These are phyloP conservation scores for Oryza officinalis DNA, from an alignment of 176 grass and related monocot genomes.

Conservation along the genomic window DNA sequence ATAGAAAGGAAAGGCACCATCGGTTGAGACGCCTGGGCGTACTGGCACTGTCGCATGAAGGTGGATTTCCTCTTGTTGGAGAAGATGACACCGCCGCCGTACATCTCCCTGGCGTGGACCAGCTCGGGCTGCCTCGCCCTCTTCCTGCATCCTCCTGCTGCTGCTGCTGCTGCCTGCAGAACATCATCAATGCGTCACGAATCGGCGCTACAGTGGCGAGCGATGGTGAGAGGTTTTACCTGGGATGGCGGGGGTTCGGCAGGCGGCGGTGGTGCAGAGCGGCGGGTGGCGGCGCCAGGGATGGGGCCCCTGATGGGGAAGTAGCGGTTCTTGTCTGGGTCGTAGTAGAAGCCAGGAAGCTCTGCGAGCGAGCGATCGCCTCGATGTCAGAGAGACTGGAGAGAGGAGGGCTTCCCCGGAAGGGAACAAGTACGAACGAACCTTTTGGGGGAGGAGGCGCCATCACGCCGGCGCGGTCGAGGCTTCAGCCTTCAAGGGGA, in stretches of 20 bases:
- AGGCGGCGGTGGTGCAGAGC: background rate
- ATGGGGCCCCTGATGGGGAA: slow-evolving; percentile 67
- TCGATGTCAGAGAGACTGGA: background rate
- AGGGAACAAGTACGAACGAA: background rate
- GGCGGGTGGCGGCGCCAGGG: slow-evolving; percentile 56
- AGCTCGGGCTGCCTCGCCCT: slow-evolving; percentile 50
- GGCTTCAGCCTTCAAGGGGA: background rate
- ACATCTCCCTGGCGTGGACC: slow-evolving; percentile 62
- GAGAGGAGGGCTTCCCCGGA: background rate
- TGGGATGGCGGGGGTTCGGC: background rate
- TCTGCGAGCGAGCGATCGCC: slow-evolving; percentile 42
- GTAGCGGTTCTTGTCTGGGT: slow-evolving; percentile 86
- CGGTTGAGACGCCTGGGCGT: slow-evolving; percentile 57
- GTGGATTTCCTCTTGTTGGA: slow-evolving; percentile 43
- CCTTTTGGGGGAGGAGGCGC: slow-evolving; percentile 41
- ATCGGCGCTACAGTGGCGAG: too few relatives aligned
- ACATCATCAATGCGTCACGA: background rate
- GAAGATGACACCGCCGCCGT: slow-evolving; percentile 54
- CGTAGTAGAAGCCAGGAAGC: slow-evolving; percentile 77
- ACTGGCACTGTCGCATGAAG: slow-evolving; percentile 62
- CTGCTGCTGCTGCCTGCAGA: background rate
- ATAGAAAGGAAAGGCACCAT: slow-evolving; percentile 39
- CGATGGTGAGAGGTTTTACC: background rate
- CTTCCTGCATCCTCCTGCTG: slow-evolving; percentile 36
- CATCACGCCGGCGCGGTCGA: slow-evolving; percentile 39